These are phyloP conservation scores for Mrakia hoshinonis DNA, from an alignment of 768 basidiomycete genomes.

Conservation along the genomic window DNA sequence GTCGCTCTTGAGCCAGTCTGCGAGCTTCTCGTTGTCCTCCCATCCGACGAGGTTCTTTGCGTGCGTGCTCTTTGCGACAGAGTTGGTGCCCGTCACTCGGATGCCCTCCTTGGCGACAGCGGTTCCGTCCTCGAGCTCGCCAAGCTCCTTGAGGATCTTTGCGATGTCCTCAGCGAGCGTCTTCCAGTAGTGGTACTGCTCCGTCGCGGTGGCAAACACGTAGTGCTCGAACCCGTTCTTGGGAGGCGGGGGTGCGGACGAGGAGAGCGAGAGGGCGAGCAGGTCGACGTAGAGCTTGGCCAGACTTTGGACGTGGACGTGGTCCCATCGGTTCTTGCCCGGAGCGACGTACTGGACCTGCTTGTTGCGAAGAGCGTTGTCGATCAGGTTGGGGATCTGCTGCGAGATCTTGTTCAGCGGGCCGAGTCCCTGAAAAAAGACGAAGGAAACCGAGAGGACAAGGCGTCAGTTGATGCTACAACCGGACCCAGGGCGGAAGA, in stretches of 20 bases:
- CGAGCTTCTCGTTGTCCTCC: neutral
- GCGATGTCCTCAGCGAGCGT: constrained; percentile 2
- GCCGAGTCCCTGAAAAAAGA: constrained; percentile 5
- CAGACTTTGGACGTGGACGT: constrained; percentile 17
- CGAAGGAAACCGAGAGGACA: neutral
- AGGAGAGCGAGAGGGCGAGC: constrained; percentile 18
- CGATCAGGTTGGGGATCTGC: constrained; percentile 18
- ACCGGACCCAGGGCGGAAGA: neutral
- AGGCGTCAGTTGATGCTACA: neutral
- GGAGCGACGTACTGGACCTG: constrained; percentile 18
- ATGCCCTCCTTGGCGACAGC: constrained; percentile 12
- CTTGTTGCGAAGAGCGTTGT: constrained; percentile 4
- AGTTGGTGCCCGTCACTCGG: neutral
- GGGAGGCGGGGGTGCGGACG: constrained; percentile 18
- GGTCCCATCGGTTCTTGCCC: constrained; percentile 20
- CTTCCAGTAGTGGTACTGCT: constrained; percentile 13
- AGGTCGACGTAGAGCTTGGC: constrained; percentile 15
- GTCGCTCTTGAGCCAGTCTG: neutral
- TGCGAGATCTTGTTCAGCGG: constrained; percentile 17
- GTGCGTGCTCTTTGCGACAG: neutral
- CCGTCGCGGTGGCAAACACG: constrained; percentile 11
- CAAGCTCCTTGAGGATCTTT: constrained; percentile 18
- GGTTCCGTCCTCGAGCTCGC: constrained; percentile 3
- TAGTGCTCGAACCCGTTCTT: constrained; percentile 17
- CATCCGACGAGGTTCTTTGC: constrained; percentile 25